These are phyloP conservation scores for Cladophialophora immunda DNA, from an alignment of 2,329 filamentous ascomycete genomes.

Conservation along the genomic window DNA sequence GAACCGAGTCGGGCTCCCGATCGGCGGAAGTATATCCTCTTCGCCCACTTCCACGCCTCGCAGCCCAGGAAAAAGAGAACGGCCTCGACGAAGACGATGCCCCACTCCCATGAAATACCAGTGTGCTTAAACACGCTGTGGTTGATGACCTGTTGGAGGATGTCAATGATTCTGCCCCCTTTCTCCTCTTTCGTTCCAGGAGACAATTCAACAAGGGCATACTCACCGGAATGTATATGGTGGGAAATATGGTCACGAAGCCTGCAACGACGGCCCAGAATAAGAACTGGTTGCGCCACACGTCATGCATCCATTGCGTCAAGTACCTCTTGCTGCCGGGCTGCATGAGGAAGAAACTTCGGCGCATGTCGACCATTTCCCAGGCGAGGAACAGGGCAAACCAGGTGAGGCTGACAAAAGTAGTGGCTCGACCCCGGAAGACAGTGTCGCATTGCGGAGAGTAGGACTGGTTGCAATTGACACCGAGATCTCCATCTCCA, in stretches of 20 bases:
- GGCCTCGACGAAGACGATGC: slow-evolving; percentile 68
- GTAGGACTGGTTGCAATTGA: slow-evolving; percentile 68
- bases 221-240: slow-evolving; percentile 69
- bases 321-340: slow-evolving; percentile 67
- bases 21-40: slow-evolving; percentile 63
- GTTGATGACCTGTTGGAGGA: slow-evolving; percentile 61
- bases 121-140: slow-evolving; percentile 71
- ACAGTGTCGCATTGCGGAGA: slow-evolving; percentile 66
- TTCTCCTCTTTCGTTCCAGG: neutral
- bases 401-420: slow-evolving; percentile 79
- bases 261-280: slow-evolving; percentile 71
- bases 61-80: slow-evolving; percentile 70
- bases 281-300: slow-evolving; percentile 77
- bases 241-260: slow-evolving; percentile 66
- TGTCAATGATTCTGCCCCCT: neutral
- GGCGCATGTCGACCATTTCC: slow-evolving; percentile 78
- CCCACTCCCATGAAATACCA: slow-evolving; percentile 75
- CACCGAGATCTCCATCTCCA: slow-evolving; percentile 67
- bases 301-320: slow-evolving; percentile 72
- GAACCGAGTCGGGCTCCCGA: slow-evolving; percentile 26
- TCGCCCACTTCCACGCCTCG: slow-evolving; percentile 73
- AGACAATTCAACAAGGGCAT: neutral
- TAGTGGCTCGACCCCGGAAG: slow-evolving; percentile 76
- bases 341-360: slow-evolving; percentile 79
- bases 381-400: slow-evolving; percentile 79